Evolutionary conservation across 129 eudicot genomes (phyloP).

Genomic region (Silybum marianum): DNA sequence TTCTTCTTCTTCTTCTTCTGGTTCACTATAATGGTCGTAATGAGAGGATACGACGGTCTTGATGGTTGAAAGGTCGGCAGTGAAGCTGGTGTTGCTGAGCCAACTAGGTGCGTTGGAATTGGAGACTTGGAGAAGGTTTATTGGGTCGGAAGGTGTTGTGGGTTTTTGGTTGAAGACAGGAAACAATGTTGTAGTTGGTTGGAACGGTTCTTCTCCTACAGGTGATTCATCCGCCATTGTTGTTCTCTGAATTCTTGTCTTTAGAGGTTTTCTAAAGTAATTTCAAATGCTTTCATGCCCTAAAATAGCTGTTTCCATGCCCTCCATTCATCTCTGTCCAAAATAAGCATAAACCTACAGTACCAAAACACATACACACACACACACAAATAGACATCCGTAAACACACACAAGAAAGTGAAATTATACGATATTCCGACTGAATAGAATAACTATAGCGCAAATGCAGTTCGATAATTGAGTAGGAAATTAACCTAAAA

Average conservation of each 20-base stretch:
- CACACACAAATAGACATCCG: background rate
- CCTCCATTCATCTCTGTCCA: constrained; percentile 49
- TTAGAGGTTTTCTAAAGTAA: constrained; percentile 27
- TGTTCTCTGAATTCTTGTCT: background rate
- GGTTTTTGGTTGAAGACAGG: constrained; percentile 41
- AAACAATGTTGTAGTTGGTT: constrained; percentile 22
- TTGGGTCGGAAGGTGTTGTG: constrained; percentile 3
- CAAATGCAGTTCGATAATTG: constrained; percentile 24
- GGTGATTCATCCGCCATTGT: constrained; percentile 35
- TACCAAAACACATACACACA: background rate
- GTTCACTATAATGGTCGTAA: constrained; percentile 18
- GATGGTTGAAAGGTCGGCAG: constrained; percentile 64
- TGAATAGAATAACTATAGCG: background rate
- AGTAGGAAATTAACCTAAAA: background rate
- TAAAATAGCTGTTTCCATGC: constrained; percentile 46
- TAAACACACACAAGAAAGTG: background rate
- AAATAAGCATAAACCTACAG: background rate
- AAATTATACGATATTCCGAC: background rate
- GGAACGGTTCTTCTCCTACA: background rate
- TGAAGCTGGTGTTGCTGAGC: constrained; percentile 81
- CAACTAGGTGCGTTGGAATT: constrained; percentile 40
- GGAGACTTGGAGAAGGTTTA: constrained; percentile 23
- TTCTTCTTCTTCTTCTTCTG: constrained; percentile 23
- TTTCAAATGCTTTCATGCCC: constrained; percentile 18
- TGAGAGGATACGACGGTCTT: constrained; percentile 51